Percentiles rank a stretch among this genome's conserved stretches.
Evolutionary conservation across 768 basidiomycete species (phyloP).

Genomic region (Amylocystis lapponica): DNA sequence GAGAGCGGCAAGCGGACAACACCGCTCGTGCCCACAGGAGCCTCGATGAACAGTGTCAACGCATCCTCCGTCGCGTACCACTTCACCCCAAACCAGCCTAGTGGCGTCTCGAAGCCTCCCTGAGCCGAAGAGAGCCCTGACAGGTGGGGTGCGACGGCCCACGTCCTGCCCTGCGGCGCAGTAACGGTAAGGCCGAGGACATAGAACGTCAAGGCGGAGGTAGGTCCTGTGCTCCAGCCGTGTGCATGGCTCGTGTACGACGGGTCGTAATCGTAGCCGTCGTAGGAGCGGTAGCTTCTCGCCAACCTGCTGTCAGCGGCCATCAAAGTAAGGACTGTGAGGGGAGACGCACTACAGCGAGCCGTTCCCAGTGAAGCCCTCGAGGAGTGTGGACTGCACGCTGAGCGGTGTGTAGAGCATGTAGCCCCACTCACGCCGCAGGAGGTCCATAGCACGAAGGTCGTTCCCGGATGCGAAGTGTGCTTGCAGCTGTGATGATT

Average conservation of each 20-base stretch:
- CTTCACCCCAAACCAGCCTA: conserved; percentile 45
- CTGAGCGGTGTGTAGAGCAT: conserved; percentile 50
- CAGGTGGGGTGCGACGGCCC: conserved; percentile 43
- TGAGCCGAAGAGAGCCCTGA: conserved; percentile 36
- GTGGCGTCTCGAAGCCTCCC: conserved; percentile 47
- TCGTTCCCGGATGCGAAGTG: conserved; percentile 52
- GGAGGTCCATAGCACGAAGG: conserved; percentile 44
- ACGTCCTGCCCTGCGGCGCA: conserved; percentile 38
- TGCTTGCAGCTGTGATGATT: conserved; percentile 44
- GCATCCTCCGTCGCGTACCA: conserved; percentile 29
- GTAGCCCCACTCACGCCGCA: conserved; percentile 55
- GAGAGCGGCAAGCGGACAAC: conserved; percentile 5
- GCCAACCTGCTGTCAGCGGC: too few relatives aligned
- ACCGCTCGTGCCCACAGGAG: conserved; percentile 13
- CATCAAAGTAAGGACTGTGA: neutral
- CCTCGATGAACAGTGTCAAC: conserved; percentile 7
- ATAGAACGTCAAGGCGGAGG: conserved; percentile 51
- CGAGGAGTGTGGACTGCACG: conserved; percentile 51
- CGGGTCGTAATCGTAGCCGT: conserved; percentile 52
- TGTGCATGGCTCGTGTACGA: conserved; percentile 55
- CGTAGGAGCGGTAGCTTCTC: conserved; percentile 41
- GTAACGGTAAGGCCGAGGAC: conserved; percentile 47
- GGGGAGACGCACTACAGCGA: conserved; percentile 37
- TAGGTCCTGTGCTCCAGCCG: conserved; percentile 56
- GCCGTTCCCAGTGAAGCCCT: conserved; percentile 54